These are phyloP conservation scores for Trichosanthes cucumerina DNA, from an alignment of 306 rosid species.

Conservation along the genomic window DNA sequence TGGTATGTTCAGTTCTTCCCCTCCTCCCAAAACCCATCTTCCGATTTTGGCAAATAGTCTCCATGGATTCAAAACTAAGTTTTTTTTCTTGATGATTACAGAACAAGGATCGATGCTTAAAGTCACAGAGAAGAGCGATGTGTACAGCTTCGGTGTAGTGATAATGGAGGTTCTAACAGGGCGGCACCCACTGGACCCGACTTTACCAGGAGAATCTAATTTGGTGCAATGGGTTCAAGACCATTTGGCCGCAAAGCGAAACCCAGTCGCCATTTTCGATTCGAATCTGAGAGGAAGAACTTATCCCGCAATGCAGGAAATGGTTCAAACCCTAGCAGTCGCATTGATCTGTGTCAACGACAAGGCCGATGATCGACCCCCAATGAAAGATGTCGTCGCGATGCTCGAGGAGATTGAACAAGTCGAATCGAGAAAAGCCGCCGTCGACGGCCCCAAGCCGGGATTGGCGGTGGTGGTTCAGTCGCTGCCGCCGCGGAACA, in stretches of 20 bases:
- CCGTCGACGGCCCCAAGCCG: constrained; percentile 30
- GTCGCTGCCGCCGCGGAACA: constrained; percentile 44
- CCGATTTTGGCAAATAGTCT: not conserved
- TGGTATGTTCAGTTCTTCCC: constrained; percentile 27
- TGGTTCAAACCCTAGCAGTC: constrained; percentile 69
- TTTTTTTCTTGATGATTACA: constrained; percentile 9
- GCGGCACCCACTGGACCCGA: constrained; percentile 84
- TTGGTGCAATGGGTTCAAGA: constrained; percentile 79
- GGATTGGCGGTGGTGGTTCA: constrained; percentile 26
- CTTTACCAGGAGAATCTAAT: constrained; percentile 50
- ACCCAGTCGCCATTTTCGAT: constrained; percentile 54
- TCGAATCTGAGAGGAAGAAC: constrained; percentile 51
- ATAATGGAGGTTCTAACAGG: constrained; percentile 78
- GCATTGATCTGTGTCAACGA: constrained; percentile 49
- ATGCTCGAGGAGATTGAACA: constrained; percentile 69
- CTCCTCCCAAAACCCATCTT: not conserved
- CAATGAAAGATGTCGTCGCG: constrained; percentile 67
- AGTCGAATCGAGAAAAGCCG: constrained; percentile 27
- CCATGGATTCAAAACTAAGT: not conserved
- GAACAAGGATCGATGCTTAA: constrained; percentile 58
- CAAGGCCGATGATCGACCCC: constrained; percentile 52
- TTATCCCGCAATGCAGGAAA: constrained; percentile 55
- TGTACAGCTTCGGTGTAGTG: constrained; percentile 80
- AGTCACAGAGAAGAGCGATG: constrained; percentile 65
- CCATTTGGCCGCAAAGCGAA: constrained; percentile 41